Base-by-base conservation (phyloP, 2,329 filamentous ascomycete genomes). In the Rhynchosporium graminicola region DNA sequence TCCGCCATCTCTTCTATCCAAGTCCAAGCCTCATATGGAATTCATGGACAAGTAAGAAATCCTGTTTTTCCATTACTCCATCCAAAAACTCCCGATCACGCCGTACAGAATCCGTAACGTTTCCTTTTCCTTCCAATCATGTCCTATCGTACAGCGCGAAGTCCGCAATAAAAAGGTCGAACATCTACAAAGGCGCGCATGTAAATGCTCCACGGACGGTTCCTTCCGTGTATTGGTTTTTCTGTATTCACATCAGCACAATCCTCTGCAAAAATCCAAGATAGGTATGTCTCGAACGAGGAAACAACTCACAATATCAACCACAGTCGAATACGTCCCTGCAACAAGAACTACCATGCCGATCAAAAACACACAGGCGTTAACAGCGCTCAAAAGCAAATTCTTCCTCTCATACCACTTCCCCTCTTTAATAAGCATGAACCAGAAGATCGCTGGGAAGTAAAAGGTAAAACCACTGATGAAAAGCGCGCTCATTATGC, bases 401-500 rank as follows among this genome's bases (percentile, higher is more conserved):
- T 72, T 72, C 42, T 71, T 61, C 55, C 52, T 64, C 29, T 63
- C 48, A 54, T 71, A 61, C 70, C 70, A 72, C 38, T 67, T 69
- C 2, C 70, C 70, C 54, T 70, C 63, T 59, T 67, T 66, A 48
- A 71, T 60, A 7, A 70, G 63, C 66, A 61, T 66, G 57, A 72
- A 72, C 70, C 70, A 72, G 63, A 69, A 69, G 50, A 68, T 66
- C 8, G 68, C 68, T 3, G 71, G 71, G 54, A 73, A 66, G 59
- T 70, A 70, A 38, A 70, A 72, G 1, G 68, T 70, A 50, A 73
- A 72, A 2, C 71, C 68, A 2, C 69, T 71, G 47, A 69, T 67
- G 63, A 73, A 72, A 33, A 73, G 55, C 9, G 68, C 85, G 89
- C 77, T 59, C 83, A 80, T 72, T 83, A 85, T 66, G 4, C 61